Evolutionary conservation across 2,329 filamentous ascomycete genomes (phyloP), one percentile per base, ranked within the genome.

Genomic region (Pseudogymnoascus sp.): DNA sequence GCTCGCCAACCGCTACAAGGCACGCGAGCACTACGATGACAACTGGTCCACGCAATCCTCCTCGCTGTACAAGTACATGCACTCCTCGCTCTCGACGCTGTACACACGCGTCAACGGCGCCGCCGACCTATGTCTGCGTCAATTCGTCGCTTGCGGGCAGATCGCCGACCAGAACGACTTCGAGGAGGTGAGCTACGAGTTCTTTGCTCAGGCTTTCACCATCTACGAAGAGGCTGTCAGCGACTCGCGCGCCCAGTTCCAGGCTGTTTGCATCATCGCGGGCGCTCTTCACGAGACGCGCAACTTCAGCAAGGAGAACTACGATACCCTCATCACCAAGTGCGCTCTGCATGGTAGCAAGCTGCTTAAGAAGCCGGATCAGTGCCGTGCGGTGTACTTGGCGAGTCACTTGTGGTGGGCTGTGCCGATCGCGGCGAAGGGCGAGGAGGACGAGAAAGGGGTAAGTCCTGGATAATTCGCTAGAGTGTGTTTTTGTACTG

Each of bases 381-480:
- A 99, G 77, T 99, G 95, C 75, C 87, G 95, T 23, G 95, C 95
- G 0, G 95, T 99, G 10, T 99, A 97, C 73, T 79, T 99, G 69
- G 95, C 95, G 3, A 97, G 93, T 74, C 95, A 99, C 76, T 78
- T 99, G 62, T 99, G 95, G 95, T 99, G 95, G 95, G 91, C 92
- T 0, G 93, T 91, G 11, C 93, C 96, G 54, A 89, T 91, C 66
- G 80, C 85, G 1, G 84, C 86, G 16, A 86, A 88, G 68, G 86
- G 84, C 10, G 93, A 97, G 73, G 87, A 91, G 54, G 92, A 97
- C 66, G 83, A 90, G 37, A 89, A 89, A 65, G 85, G 87, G 72
- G 90, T 93, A 78, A 80, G 87, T 80, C 21, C 64, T 67, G 62
- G 62, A 62, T 31, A 34, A 36, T 39, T 31, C 14, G 10, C 2